Evolutionary conservation across 345 rosid genomes (phyloP).

Genomic region (Streptanthus diversifolius): DNA sequence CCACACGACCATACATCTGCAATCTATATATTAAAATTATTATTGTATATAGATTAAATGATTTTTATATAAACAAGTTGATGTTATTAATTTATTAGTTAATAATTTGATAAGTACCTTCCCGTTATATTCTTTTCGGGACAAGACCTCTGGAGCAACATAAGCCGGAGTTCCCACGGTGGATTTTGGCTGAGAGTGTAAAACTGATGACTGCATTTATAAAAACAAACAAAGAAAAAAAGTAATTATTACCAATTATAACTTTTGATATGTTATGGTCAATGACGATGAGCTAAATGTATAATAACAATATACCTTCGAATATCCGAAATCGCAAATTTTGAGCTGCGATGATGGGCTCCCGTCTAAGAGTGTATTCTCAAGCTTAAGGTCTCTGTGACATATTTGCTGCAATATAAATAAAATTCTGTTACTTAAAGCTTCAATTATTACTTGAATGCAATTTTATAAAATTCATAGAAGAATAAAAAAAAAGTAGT

Average conservation of each 20-base stretch:
- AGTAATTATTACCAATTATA: not conserved
- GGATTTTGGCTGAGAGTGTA: conserved; percentile 94
- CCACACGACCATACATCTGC: conserved; percentile 95
- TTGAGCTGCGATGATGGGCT: conserved; percentile 72
- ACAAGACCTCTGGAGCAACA: conserved; percentile 81
- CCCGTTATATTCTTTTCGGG: conserved; percentile 75
- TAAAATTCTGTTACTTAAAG: not conserved
- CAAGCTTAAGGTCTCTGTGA: conserved; percentile 90
- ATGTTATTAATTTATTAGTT: not conserved
- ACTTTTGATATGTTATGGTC: not conserved
- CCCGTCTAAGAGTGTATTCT: conserved; percentile 85
- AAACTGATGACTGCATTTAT: conserved; percentile 56
- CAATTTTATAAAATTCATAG: not conserved
- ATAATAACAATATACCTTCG: conserved; percentile 46
- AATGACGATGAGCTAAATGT: not conserved
- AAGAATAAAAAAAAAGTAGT: not conserved
- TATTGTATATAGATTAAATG: not conserved
- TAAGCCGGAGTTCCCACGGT: conserved; percentile 97
- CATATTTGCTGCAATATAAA: conserved; percentile 62
- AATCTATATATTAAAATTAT: conserved; percentile 35
- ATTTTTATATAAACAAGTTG: conserved; percentile 18
- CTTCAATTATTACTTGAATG: not conserved
- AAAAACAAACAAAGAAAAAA: not conserved
- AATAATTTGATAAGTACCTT: conserved; percentile 42
- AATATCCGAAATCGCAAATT: conserved; percentile 88